A percentile compares a stretch with the other conserved stretches of the same genome.
phyloP scores from a whole-genome alignment of 2,329 filamentous ascomycete genomes.

The Neurospora sp. region DNA sequence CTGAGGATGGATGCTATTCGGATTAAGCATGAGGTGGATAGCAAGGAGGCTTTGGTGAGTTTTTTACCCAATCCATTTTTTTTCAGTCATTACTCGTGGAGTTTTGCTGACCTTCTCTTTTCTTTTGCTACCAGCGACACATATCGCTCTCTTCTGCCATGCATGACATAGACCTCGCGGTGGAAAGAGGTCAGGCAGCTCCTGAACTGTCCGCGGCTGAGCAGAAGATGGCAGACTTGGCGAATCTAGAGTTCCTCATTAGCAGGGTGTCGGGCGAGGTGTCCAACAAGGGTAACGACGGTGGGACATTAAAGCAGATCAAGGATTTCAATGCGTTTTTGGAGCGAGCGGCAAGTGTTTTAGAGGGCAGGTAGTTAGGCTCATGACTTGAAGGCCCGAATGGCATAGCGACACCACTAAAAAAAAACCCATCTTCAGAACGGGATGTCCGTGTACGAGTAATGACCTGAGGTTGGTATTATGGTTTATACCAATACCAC shows the following conservation, averaged over 20 bases:
- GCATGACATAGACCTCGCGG: slow-evolving; percentile 51
- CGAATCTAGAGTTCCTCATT: slow-evolving; percentile 47
- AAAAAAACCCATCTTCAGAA: background rate
- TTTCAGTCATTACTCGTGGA: background rate
- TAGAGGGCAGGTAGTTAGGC: slow-evolving; percentile 30
- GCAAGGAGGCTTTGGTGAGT: slow-evolving; percentile 39
- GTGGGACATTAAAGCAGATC: slow-evolving; percentile 42
- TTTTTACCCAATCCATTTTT: background rate
- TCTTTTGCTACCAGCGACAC: slow-evolving; percentile 25
- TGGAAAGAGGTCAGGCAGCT: slow-evolving; percentile 32
- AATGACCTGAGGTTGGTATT: background rate
- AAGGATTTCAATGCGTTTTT: slow-evolving; percentile 54
- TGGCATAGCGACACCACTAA: background rate
- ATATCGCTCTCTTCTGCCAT: slow-evolving; percentile 46
- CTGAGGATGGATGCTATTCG: slow-evolving; percentile 54
- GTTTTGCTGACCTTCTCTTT: background rate
- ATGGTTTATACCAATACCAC: background rate
- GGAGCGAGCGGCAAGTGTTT: slow-evolving; percentile 46
- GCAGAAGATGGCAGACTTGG: slow-evolving; percentile 39
- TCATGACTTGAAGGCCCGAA: background rate
- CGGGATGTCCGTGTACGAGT: background rate
- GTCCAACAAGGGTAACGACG: slow-evolving; percentile 36
- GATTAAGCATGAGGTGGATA: slow-evolving; percentile 46
- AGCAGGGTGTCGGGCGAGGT: slow-evolving; percentile 45
- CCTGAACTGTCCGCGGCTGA: slow-evolving; percentile 34